These are phyloP conservation scores for Dothideomycetes sp. DNA, from an alignment of 2,329 filamentous ascomycete species.

Conservation along the genomic window DNA sequence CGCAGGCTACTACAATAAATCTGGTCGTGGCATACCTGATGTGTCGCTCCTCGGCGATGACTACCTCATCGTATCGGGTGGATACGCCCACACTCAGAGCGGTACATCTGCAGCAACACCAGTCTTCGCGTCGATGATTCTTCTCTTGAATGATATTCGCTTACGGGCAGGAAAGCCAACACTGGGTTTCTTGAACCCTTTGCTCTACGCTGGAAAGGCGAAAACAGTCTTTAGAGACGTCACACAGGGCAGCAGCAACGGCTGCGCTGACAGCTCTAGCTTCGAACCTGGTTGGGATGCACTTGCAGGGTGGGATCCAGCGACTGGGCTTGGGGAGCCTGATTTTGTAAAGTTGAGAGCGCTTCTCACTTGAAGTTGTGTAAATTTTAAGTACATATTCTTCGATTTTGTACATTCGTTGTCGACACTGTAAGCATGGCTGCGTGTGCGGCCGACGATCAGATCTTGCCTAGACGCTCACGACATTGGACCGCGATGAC, in stretches of 20 bases:
- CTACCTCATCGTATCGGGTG: constrained; percentile 1
- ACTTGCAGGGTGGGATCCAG: constrained; percentile 20
- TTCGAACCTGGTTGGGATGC: constrained; percentile 12
- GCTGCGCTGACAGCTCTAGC: constrained; percentile 16
- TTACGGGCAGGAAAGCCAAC: constrained; percentile 15
- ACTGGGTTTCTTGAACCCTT: constrained; percentile 18
- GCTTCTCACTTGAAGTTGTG: no score
- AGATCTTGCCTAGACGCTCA: no score
- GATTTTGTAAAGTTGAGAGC: constrained; percentile 9
- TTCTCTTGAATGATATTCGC: constrained; percentile 18
- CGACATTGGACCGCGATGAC: no score
- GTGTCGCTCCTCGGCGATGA: constrained; percentile 31
- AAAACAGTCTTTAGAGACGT: constrained; percentile 38
- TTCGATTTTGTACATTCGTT: no score
- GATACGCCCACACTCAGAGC: constrained; percentile 13
- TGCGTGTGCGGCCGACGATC: no score
- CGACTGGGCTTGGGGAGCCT: constrained; percentile 20
- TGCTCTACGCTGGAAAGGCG: constrained; percentile 15
- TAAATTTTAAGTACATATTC: no score
- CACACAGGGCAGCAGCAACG: constrained; percentile 22
- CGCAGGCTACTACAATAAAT: constrained; percentile 17
- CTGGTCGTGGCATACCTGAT: constrained; percentile 17
- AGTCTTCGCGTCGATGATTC: constrained; percentile 15
- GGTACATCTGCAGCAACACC: constrained; percentile 18
- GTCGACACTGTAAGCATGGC: no score